Percentiles rank a stretch among this genome's conserved stretches.
phyloP scores from a whole-genome alignment of 371 early-diverging fungal species.

The Circinella umbellata region DNA sequence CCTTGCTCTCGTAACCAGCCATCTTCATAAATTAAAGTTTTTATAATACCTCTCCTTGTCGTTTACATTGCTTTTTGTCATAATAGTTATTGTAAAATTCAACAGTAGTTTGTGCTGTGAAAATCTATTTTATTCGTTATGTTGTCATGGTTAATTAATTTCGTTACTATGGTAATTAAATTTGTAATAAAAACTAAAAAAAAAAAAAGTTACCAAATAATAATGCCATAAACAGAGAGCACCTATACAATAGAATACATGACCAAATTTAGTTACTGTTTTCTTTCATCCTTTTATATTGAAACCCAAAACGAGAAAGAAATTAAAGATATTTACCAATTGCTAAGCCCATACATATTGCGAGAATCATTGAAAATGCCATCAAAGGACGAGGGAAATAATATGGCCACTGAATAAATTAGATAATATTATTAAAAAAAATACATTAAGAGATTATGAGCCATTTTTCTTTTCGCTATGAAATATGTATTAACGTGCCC shows the following conservation, averaged over 20 bases:
- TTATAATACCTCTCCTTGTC: conserved; percentile 47
- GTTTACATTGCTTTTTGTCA: conserved; percentile 53
- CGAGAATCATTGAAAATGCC: conserved; percentile 61
- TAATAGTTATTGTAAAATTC: conserved; percentile 66
- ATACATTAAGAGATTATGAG: not conserved
- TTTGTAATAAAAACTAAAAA: not conserved
- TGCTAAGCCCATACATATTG: conserved; percentile 65
- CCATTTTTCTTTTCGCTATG: no score
- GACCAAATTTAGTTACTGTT: no score
- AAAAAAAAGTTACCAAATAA: conserved; percentile 9
- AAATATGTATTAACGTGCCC: no score
- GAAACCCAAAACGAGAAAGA: no score
- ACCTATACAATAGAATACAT: not conserved
- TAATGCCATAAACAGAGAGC: conserved; percentile 16
- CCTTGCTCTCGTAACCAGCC: no score
- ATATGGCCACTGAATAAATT: conserved; percentile 59
- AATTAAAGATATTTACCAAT: conserved; percentile 24
- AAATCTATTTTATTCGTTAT: conserved; percentile 25
- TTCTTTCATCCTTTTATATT: no score
- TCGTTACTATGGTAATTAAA: no score
- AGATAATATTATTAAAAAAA: not conserved
- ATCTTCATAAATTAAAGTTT: no score
- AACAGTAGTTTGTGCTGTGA: conserved; percentile 67
- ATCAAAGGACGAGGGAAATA: conserved; percentile 60
- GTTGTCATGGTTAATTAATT: not conserved